phyloP scores from a whole-genome alignment of 106 monocot genomes.

The Iris macrosiphon region DNA sequence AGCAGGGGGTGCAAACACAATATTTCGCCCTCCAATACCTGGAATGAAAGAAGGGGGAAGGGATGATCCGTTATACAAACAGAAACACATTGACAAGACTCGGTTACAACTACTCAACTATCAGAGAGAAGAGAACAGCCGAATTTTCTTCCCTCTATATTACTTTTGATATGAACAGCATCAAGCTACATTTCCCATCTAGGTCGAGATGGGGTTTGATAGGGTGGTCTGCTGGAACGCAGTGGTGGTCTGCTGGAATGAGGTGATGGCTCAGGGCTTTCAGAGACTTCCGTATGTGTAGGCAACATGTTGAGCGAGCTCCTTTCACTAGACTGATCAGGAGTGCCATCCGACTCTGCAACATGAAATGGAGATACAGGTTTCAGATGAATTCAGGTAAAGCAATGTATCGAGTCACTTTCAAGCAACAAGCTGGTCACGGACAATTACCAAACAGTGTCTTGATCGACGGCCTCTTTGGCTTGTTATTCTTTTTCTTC shows the following conservation, averaged over 20 bases:
- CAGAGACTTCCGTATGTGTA: slow-evolving; percentile 57
- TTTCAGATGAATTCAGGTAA: not conserved
- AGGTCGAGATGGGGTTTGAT: slow-evolving; percentile 28
- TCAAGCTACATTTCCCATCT: slow-evolving; percentile 24
- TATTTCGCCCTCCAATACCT: not conserved
- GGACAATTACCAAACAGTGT: slow-evolving; percentile 53
- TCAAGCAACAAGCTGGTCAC: not conserved
- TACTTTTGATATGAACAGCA: slow-evolving; percentile 1
- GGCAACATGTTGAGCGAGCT: slow-evolving; percentile 88
- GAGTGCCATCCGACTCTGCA: slow-evolving; percentile 26
- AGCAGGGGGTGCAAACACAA: not conserved
- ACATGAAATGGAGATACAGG: not conserved
- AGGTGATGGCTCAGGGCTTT: slow-evolving; percentile 65
- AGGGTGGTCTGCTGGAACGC: slow-evolving; percentile 52
- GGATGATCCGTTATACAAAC: slow-evolving; percentile 2
- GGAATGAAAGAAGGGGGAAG: not conserved
- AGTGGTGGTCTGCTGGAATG: slow-evolving; percentile 55
- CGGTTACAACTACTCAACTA: not conserved
- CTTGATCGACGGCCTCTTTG: slow-evolving; percentile 71
- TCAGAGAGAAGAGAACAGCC: not conserved
- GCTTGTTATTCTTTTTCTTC: slow-evolving; percentile 70
- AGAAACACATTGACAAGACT: not conserved
- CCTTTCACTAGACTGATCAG: slow-evolving; percentile 59
- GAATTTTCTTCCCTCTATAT: not conserved
- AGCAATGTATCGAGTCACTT: not conserved